These are phyloP conservation scores for Handroanthus guayacan DNA, from an alignment of 257 asterid species.

Conservation along the genomic window DNA sequence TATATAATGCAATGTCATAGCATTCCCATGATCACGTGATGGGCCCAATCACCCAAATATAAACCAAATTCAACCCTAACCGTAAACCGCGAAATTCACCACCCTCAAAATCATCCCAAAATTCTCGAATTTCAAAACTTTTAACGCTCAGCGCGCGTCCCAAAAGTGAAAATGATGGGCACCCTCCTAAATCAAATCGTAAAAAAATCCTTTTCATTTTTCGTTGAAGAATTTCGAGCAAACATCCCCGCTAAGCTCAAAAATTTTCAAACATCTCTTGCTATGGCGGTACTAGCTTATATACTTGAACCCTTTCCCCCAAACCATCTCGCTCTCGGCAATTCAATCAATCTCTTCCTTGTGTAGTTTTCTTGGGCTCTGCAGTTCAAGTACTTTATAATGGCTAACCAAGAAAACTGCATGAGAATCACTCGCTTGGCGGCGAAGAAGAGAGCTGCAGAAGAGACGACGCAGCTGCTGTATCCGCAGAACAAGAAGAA, in stretches of 20 bases:
- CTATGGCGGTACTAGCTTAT: conserved; percentile 46
- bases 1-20: too few species aligned
- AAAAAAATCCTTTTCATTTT: conserved; percentile 29
- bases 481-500: conserved; percentile 51
- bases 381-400: conserved; percentile 29
- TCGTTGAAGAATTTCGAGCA: conserved; percentile 24
- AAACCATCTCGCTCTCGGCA: conserved; percentile 6
- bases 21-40: not conserved
- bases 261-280: conserved; percentile 33
- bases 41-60: not conserved
- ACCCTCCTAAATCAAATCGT: not conserved
- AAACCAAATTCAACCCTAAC: not conserved
- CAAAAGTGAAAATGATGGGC: not conserved
- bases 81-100: conserved; percentile 28
- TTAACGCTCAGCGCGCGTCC: not conserved
- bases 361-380: conserved; percentile 33
- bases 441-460: conserved; percentile 80
- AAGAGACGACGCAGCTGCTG: conserved; percentile 38
- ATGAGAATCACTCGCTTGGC: conserved; percentile 76
- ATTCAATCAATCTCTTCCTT: not conserved
- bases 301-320: conserved; percentile 16
- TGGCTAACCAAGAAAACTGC: conserved; percentile 73
- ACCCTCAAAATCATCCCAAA: conserved; percentile 29
- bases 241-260: conserved; percentile 27
- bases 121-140: conserved; percentile 35